Conservation (phyloP, 2,329 filamentous ascomycete genomes). For the Aspergillus clavatus region DNA sequence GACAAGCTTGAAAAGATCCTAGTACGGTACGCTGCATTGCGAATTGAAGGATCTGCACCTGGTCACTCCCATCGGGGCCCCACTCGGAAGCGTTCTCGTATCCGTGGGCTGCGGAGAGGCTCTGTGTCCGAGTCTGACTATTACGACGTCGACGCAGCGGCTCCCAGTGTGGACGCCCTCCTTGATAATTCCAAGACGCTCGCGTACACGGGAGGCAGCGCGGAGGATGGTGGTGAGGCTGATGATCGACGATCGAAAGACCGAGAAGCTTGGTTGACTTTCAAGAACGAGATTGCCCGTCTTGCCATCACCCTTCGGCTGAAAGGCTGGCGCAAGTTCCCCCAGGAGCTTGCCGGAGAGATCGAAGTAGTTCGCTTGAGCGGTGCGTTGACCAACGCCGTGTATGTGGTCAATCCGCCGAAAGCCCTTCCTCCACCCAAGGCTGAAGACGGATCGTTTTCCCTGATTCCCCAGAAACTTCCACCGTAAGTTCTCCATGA, state of each 20-base stretch:
- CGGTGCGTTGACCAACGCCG: slow-evolving; percentile 90
- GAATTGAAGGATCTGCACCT: slow-evolving; percentile 21
- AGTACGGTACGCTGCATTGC: slow-evolving; percentile 35
- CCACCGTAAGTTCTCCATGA: slow-evolving; percentile 48
- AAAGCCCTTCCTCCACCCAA: slow-evolving; percentile 50
- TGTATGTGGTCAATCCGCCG: slow-evolving; percentile 88
- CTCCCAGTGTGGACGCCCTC: slow-evolving; percentile 76
- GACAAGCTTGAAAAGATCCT: slow-evolving; percentile 74
- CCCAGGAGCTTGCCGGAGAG: slow-evolving; percentile 44
- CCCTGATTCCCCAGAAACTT: slow-evolving; percentile 41
- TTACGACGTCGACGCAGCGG: slow-evolving; percentile 71
- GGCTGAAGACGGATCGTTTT: slow-evolving; percentile 36
- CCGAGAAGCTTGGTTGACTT: slow-evolving; percentile 70
- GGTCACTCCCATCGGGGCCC: slow-evolving; percentile 19
- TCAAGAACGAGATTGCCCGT: slow-evolving; percentile 89
- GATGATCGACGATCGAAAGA: slow-evolving; percentile 59
- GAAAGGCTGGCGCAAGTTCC: slow-evolving; percentile 85
- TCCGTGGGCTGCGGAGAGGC: slow-evolving; percentile 37
- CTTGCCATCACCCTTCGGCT: slow-evolving; percentile 82
- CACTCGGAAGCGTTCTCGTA: slow-evolving; percentile 32
- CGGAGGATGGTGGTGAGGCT: slow-evolving; percentile 38
- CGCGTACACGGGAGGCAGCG: slow-evolving; percentile 60
- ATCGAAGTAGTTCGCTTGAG: slow-evolving; percentile 54
- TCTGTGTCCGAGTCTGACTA: slow-evolving; percentile 81
- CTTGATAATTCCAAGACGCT: slow-evolving; percentile 89